Base-by-base conservation (phyloP, 1,284 basidiomycete genomes). In the Athelia sp. region DNA sequence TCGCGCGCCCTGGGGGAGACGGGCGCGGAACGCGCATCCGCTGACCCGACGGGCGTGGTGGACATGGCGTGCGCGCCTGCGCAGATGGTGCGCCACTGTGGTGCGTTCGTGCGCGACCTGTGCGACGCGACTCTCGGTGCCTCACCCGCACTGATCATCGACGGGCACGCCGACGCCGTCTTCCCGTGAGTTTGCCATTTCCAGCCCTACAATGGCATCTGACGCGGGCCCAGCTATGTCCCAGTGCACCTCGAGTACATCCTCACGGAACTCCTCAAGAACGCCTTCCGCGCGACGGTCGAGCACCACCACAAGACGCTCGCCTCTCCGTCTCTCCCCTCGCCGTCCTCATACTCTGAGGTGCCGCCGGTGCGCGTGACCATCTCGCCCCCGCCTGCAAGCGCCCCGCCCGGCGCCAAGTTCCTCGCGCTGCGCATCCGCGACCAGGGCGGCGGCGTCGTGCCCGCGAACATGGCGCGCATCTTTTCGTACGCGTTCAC, bases 401-500 rank as follows among this genome's bases (percentile, higher is more conserved):
- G 63, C 4, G 62, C 67, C 11, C 59, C 60, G 2, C 59, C 73
- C 35, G 63, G 61, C 9, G 62, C 69, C 23, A 71, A 69, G 26
- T 86, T 81, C 63, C 78, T 94, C 49, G 86, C 84, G 23, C 74
- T 95, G 36, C 79, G 93, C 32, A 76, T 95, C 21, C 78, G 93
- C 26, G 92, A 95, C 58, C 83, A 90, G 58, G 93, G 93, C 2
- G 92, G 91, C 15, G 92, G 92, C 3, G 85, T 95, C 32, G 75
- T 82, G 1, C 84, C 84, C 2, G 69, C 76, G 8, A 82, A 93
- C 62, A 80, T 94, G 71, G 70, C 78, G 15, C 78, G 82, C 46
- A 87, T 95, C 50, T 95, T 94, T 66, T 90, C 88, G 19, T 95
- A 95, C 63, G 90, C 91, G 4, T 95, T 93, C 64, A 93, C 92